Evolutionary conservation across 257 asterid species (phyloP).

Genomic region (Paulownia fortunei): DNA sequence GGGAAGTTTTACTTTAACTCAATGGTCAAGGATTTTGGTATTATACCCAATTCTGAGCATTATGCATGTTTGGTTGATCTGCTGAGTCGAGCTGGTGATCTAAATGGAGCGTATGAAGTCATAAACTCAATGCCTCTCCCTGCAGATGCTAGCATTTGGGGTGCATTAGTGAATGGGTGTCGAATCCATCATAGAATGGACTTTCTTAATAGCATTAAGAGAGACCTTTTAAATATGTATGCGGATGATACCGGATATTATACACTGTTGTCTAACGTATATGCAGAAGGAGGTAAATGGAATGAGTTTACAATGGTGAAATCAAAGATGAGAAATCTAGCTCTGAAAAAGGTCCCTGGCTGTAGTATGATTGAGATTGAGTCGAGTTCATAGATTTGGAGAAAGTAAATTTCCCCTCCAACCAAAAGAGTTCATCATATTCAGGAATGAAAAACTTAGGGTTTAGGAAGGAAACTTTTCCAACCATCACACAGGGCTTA

Average conservation of each 20-base stretch:
- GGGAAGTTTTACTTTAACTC: conserved; percentile 72
- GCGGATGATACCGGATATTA: conserved; percentile 81
- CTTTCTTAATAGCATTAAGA: conserved; percentile 53
- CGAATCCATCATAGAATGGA: conserved; percentile 83
- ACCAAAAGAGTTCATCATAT: background rate
- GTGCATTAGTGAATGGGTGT: conserved; percentile 84
- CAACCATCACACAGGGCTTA: background rate
- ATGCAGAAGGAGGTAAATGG: conserved; percentile 87
- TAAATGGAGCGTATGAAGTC: conserved; percentile 66
- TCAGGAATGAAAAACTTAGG: background rate
- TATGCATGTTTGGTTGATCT: conserved; percentile 88
- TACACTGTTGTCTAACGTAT: conserved; percentile 67
- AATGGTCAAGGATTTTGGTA: conserved; percentile 57
- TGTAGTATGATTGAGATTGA: conserved; percentile 72
- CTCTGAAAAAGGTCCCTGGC: conserved; percentile 72
- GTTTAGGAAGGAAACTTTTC: background rate
- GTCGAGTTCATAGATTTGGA: conserved; percentile 9
- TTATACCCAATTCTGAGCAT: conserved; percentile 71
- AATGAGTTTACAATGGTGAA: conserved; percentile 52
- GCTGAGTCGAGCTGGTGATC: conserved; percentile 84
- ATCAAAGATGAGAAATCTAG: conserved; percentile 58
- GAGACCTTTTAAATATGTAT: conserved; percentile 47
- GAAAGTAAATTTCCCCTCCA: conserved; percentile 17
- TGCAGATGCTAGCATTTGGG: conserved; percentile 75
- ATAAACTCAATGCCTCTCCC: conserved; percentile 64